A percentile compares a stretch with the other conserved stretches of the same genome.
Conservation (phyloP, 1,139 yeast species). For the Blastobotrys apis region DNA sequence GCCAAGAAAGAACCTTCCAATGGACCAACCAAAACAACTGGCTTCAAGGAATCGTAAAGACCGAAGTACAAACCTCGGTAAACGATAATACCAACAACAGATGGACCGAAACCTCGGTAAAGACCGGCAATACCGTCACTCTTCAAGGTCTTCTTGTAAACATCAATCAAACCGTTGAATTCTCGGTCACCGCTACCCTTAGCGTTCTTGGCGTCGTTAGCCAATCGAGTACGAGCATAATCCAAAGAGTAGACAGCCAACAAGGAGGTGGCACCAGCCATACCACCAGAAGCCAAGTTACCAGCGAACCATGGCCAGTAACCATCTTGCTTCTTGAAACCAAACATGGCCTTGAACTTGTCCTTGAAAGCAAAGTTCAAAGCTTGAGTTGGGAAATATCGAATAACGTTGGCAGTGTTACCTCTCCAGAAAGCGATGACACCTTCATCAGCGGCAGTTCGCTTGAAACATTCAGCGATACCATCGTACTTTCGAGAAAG, state of each 20-base stretch:
- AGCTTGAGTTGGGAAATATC: slow-evolving; percentile 61
- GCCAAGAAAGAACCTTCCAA: slow-evolving; percentile 69
- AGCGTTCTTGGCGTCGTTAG: slow-evolving; percentile 73
- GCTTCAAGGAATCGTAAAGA: slow-evolving; percentile 74
- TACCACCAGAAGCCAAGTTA: slow-evolving; percentile 80
- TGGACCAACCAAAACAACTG: slow-evolving; percentile 66
- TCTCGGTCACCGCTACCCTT: slow-evolving; percentile 66
- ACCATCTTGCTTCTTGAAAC: slow-evolving; percentile 64
- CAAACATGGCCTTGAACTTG: slow-evolving; percentile 75
- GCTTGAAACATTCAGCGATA: slow-evolving; percentile 65
- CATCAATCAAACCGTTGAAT: slow-evolving; percentile 74
- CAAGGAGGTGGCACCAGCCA: slow-evolving; percentile 76
- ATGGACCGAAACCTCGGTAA: slow-evolving; percentile 82
- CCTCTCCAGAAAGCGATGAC: slow-evolving; percentile 74
- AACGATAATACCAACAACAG: slow-evolving; percentile 73
- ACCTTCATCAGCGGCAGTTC: slow-evolving; percentile 73
- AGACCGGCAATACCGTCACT: slow-evolving; percentile 76
- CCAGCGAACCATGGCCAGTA: slow-evolving; percentile 73
- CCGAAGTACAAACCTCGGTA: slow-evolving; percentile 86
- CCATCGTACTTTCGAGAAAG: slow-evolving; percentile 61
- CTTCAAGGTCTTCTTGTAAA: slow-evolving; percentile 71
- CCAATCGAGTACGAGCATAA: slow-evolving; percentile 81
- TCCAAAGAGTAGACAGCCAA: slow-evolving; percentile 75
- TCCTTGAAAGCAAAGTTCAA: slow-evolving; percentile 83
- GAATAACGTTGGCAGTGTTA: slow-evolving; percentile 78